Evolutionary conservation across 371 early-diverging fungal species (phyloP).

Genomic region (Fennellomyces sp.): DNA sequence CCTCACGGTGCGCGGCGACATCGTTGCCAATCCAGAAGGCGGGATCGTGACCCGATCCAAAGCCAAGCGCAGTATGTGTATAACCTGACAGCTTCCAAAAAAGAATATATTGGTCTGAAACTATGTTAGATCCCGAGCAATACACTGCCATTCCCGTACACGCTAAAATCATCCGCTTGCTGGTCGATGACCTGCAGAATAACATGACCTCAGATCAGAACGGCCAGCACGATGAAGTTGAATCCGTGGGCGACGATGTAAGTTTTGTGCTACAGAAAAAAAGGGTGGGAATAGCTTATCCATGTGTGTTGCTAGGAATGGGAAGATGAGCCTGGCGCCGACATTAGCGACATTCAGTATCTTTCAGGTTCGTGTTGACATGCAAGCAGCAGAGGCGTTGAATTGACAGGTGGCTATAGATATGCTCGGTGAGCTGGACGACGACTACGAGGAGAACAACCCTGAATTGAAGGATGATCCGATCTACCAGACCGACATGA

Average conservation of each 20-base stretch:
- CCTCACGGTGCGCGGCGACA: conserved; percentile 80
- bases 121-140: conserved; percentile 80
- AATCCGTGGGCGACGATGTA: conserved; percentile 45
- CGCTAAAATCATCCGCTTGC: conserved; percentile 82
- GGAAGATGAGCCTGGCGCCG: not conserved
- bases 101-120: not conserved
- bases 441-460: conserved; percentile 74
- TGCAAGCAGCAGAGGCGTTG: too few relatives aligned
- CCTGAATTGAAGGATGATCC: conserved; percentile 74
- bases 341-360: not conserved
- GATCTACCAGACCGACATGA: conserved; percentile 74
- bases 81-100: not conserved
- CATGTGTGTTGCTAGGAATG: not conserved
- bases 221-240: conserved; percentile 49
- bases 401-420: conserved; percentile 23
- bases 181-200: conserved; percentile 75
- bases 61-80: conserved; percentile 50
- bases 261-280: conserved; percentile 15
- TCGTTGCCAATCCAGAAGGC: conserved; percentile 65
- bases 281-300: not conserved
- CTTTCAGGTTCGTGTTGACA: not conserved
- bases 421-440: conserved; percentile 51
- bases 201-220: conserved; percentile 37
- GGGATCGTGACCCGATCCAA: conserved; percentile 65
- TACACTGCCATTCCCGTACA: conserved; percentile 78